Base-by-base conservation (phyloP, 306 rosid species). In the Psophocarpus tetragonolobus region DNA sequence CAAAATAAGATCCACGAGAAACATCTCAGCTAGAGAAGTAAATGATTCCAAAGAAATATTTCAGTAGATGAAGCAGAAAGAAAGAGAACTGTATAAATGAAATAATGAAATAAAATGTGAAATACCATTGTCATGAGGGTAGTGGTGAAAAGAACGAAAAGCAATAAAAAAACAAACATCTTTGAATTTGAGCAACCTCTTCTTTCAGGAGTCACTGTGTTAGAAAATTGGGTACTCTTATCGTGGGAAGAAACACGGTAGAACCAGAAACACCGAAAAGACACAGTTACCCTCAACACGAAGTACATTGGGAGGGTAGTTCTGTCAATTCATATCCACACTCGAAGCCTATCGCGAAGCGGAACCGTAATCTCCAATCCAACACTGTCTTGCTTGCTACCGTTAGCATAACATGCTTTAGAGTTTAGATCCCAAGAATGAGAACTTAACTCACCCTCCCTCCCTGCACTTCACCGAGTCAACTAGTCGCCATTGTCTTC, bases 391-490 rank as follows among this genome's bases (percentile, higher is more conserved):
- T 1, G 2, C 38, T 14, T 3, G 8, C 74, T 26, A 6, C n/a
- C 75, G 53, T 17, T 60, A 58, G 36, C 36, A 29, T 60, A 29
- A 30, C 67, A 6, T 15, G 67, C 30, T 38, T 65, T 38, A n/a
- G n/a, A n/a, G n/a, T n/a, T n/a, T n/a, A 58, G 77, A 83, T 83
- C 83, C 81, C n/a, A n/a, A 58, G 42, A 66, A 78, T 8, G 8
- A 6, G 15, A n/a, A n/a, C n/a, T n/a, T 18, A 21, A 57, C 67
- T 67, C 77, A 57, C 58, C 33, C 63, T 13, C n/a, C n/a, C n/a
- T n/a, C n/a, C 56, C 44, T 38, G 17, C 36, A 32, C 56, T 73
- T 78, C 86, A 56, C 84, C 66, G 89, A 86, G 83, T 83, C 85
- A 73, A 77, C 88, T 80, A 79, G 80, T 79, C 36, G 42, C 81